Evolutionary conservation across 2,329 filamentous ascomycete species (phyloP), one percentile per base, ranked within the genome.

Genomic region (Claviceps purpurea): DNA sequence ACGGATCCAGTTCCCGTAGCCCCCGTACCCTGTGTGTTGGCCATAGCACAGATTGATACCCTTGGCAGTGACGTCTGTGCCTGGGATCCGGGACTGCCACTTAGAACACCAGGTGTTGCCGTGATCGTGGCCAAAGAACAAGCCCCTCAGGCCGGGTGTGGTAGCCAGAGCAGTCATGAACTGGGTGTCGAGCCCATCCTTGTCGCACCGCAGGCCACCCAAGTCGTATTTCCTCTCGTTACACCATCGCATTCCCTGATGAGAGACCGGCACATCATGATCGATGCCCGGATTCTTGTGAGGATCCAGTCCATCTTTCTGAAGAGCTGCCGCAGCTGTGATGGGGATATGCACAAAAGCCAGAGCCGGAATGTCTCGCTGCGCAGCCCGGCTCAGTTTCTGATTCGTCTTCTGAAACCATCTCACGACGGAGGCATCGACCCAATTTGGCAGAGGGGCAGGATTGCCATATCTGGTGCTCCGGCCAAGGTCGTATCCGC

Each of bases 61-160:
- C 51, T 70, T 73, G 0, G 72, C 74, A 0, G 55, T 48, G 3
- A 68, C 56, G 0, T 58, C 55, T 58, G 68, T 64, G 1, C 61
- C 64, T 2, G 60, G 58, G 0, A 68, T 63, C 1, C 61, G 56
- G 1, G 68, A 61, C 11, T 73, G 63, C 73, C 73, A 77, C 54
- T 68, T 71, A 50, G 68, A 72, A 57, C 76, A 82, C 78, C 78
- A 82, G 2, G 75, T 73, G 55, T 79, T 70, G 0, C 77, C 77
- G 54, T 87, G 84, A 56, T 85, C 81, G 55, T 88, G 84, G 0
- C 81, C 84, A 5, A 72, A 74, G 62, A 85, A 82, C 5, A 83
- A 59, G 0, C 69, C 78, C 48, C 79, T 72, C 14, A 85, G 56
- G 0, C 79, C 78, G 0, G 68, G 61, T 0, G 76, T 80, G 0